These are phyloP conservation scores for Yamadazyma akitaensis DNA, from an alignment of 805 yeast genomes.

Conservation along the genomic window DNA sequence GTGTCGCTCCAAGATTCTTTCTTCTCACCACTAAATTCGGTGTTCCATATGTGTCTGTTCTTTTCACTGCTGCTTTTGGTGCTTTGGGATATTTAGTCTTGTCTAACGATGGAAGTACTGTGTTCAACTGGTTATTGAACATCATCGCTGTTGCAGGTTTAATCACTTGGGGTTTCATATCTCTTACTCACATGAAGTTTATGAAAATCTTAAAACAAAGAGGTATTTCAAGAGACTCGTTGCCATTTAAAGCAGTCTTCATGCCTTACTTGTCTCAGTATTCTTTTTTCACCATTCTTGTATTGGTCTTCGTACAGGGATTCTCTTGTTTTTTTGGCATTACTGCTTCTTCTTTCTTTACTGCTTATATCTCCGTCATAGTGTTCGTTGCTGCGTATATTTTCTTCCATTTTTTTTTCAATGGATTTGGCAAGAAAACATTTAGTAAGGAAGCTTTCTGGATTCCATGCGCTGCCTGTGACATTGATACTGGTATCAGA, in stretches of 20 bases:
- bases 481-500: slow-evolving; percentile 65
- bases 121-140: slow-evolving; percentile 70
- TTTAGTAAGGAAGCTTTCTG: slow-evolving; percentile 38
- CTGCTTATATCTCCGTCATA: slow-evolving; percentile 68
- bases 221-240: slow-evolving; percentile 61
- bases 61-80: slow-evolving; percentile 59
- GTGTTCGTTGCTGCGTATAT: slow-evolving; percentile 55
- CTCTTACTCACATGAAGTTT: slow-evolving; percentile 64
- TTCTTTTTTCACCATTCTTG: slow-evolving; percentile 48
- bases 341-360: slow-evolving; percentile 56
- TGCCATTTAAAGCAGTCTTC: slow-evolving; percentile 71
- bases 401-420: slow-evolving; percentile 51
- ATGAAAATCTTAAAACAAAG: slow-evolving; percentile 61
- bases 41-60: slow-evolving; percentile 59
- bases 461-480: slow-evolving; percentile 56
- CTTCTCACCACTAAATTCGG: slow-evolving; percentile 50
- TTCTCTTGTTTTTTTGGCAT: slow-evolving; percentile 58
- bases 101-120: slow-evolving; percentile 51
- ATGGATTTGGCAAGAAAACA: slow-evolving; percentile 32
- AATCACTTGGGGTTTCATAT: slow-evolving; percentile 68
- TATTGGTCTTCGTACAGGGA: slow-evolving; percentile 71
- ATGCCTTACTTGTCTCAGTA: slow-evolving; percentile 71
- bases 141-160: slow-evolving; percentile 77
- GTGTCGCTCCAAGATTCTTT: slow-evolving; percentile 55
- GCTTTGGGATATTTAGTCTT: slow-evolving; percentile 58